Evolutionary conservation across 1,284 basidiomycete genomes (phyloP), one percentile per base, ranked within the genome.

Genomic region (Gomphus sp.): DNA sequence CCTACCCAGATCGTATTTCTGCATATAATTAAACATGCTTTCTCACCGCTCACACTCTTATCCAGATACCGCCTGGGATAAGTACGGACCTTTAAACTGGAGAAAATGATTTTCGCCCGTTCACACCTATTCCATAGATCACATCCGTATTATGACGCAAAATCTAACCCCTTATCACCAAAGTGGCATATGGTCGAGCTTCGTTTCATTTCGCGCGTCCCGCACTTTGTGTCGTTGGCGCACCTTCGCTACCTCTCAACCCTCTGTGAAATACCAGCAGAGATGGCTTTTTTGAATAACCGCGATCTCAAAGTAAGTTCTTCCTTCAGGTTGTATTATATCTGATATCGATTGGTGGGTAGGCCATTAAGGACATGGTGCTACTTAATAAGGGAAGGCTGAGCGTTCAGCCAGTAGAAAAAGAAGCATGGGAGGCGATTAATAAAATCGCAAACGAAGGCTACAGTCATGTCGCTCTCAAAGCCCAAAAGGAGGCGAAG

Each of bases 161-260:
- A 95, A 81, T 84, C 92, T 0, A 77, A 89, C 56, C 66, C 82
- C 65, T 77, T 80, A 1, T 75, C 81, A 9, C 95, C 95, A 0
- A 91, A 82, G 65, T 98, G 96, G 96, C 96, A 80, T 75, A 96
- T 98, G 91, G 87, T 94, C 54, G 87, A 93, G 66, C 78, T 93
- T 39, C 79, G 77, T 34, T 94, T 95, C 70, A 68, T 72, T n/a
- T 72, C 79, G 8, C 84, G 88, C 33, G 77, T 91, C 6, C 64
- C 70, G 9, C 76, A 95, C 71, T 89, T 93, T 62, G 82, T 98
- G 2, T 87, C 94, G 0, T 76, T 98, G 5, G 77, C 85, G 2
- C 73, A 95, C 1, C 75, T 98, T 57, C 85, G 89, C 56, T 73
- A 76, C 44, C 80, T 96, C 41, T 81, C 84, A 0, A 66, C 68